A percentile compares a stretch with the other conserved stretches of the same genome.
These are phyloP conservation scores for Cladosporium phlei DNA, from an alignment of 2,329 filamentous ascomycete genomes.

Conservation along the genomic window DNA sequence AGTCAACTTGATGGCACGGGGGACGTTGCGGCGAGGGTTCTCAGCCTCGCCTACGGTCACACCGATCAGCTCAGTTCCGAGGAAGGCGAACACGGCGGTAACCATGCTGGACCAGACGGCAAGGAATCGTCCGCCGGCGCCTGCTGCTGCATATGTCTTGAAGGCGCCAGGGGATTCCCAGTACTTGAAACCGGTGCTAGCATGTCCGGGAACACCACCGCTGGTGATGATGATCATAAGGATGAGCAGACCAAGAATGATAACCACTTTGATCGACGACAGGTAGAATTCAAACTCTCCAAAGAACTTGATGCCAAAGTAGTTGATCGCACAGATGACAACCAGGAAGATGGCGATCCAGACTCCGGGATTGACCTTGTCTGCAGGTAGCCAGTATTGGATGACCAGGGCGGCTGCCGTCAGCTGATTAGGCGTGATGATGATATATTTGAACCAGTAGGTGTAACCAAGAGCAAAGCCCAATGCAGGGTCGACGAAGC, in stretches of 20 bases:
- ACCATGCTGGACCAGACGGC: conserved; percentile 52
- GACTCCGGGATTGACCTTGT: conserved; percentile 64
- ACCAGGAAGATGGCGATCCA: conserved; percentile 62
- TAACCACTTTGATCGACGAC: conserved; percentile 43
- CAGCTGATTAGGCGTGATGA: conserved; percentile 78
- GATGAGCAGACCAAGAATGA: conserved; percentile 43
- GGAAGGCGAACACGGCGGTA: conserved; percentile 72
- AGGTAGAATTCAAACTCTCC: conserved; percentile 49
- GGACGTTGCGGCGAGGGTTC: conserved; percentile 72
- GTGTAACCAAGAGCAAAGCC: conserved; percentile 70
- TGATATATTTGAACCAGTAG: conserved; percentile 66
- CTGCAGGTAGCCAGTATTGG: conserved; percentile 62
- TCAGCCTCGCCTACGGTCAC: conserved; percentile 75
- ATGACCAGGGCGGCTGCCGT: conserved; percentile 77
- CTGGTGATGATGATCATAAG: conserved; percentile 33
- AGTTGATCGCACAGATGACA: conserved; percentile 42
- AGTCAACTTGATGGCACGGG: conserved; percentile 71
- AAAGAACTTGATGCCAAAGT: conserved; percentile 58
- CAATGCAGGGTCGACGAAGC: conserved; percentile 72
- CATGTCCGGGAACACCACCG: conserved; percentile 27
- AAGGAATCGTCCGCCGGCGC: conserved; percentile 38
- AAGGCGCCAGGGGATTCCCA: conserved; percentile 43
- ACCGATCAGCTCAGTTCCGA: conserved; percentile 71
- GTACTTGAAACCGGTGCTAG: conserved; percentile 40
- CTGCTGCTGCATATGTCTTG: conserved; percentile 34